Evolutionary conservation across 202 grass and related monocot genomes (phyloP), one percentile per base, ranked within the genome.

Genomic region (Zoysia matrella): DNA sequence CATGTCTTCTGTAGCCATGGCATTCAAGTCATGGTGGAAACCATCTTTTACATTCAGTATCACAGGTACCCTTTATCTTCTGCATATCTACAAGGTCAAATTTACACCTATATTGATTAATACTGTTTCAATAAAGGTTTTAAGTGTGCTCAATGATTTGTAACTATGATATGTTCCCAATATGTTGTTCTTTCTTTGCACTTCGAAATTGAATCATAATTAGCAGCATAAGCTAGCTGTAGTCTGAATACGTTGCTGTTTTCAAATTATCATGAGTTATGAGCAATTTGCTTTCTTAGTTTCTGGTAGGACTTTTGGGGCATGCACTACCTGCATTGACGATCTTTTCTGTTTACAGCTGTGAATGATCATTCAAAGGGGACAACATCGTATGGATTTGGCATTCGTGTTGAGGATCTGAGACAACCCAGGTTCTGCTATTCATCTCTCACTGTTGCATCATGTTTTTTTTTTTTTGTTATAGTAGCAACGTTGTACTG

Each of bases 1-100:
- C 41, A 87, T 84, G 44, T 95, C 95, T 78, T 93, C 90, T 70
- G 44, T 98, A 52, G 85, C 92, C 54, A 55, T 98, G 77, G 90
- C 92, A 69, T 91, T 95, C 79, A 98, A 98, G 85, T 98, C 95
- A 88, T 98, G 95, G 95, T 98, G 92, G 95, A 95, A 68, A 79
- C 95, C 95, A 43, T 93, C 95, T 52, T 95, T 95, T 73, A 90
- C 95, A 71, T 93, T 98, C 72, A 95, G 88, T 60, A 65, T 93
- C 76, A 93, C 92, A 78, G 95, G 95, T 98, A 36, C 30, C 30
- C 30, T 36, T 36, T 36, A 36, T 36, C 30, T 47, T 15, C 68
- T 60, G 64, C 5, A 12, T 4, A 57, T 39, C 30, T 64, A 22
- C 13, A 74, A 67, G 44, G 72, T 49, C 22, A 6, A 0, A 51